Percentiles rank a stretch among this genome's conserved stretches.
These are phyloP conservation scores for Volvox carteri DNA, from an alignment of 163 green algal species.

Conservation along the genomic window DNA sequence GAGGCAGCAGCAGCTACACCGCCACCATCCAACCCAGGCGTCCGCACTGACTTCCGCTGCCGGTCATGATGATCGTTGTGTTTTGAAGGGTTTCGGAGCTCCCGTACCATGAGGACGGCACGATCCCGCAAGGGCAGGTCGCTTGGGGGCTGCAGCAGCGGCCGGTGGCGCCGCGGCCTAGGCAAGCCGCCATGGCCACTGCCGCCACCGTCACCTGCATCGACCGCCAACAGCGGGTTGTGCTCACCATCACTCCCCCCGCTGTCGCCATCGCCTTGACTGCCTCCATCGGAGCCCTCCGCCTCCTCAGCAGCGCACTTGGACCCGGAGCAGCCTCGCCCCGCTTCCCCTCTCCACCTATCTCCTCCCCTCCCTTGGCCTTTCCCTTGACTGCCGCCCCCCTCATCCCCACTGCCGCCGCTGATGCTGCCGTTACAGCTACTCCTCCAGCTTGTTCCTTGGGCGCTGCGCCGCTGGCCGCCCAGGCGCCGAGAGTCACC, in stretches of 20 bases:
- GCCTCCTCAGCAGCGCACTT: too few relatives aligned
- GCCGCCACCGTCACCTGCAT: background rate
- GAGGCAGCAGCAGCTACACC: background rate
- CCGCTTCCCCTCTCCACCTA: too few relatives aligned
- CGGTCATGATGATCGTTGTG: too few relatives aligned
- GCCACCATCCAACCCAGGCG: background rate
- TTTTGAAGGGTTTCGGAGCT: background rate
- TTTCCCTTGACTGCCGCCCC: background rate
- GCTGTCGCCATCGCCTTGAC: background rate
- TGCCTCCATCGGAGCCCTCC: background rate
- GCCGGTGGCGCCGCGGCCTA: background rate
- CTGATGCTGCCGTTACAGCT: background rate
- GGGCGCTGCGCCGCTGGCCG: too few relatives aligned
- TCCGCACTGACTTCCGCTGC: background rate
- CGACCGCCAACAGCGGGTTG: background rate
- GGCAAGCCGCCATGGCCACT: background rate
- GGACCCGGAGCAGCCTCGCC: too few relatives aligned
- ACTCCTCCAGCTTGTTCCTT: background rate
- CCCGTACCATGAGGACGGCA: background rate
- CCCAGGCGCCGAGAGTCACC: too few relatives aligned
- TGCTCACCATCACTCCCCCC: background rate
- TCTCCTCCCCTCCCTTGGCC: background rate
- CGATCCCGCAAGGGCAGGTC: constrained; percentile 20
- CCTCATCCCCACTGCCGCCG: background rate
- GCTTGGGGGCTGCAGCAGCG: constrained; percentile 24